Base-by-base conservation (phyloP, 225 moss, liverwort and hornwort genomes). In the Straminergon stramineum region DNA sequence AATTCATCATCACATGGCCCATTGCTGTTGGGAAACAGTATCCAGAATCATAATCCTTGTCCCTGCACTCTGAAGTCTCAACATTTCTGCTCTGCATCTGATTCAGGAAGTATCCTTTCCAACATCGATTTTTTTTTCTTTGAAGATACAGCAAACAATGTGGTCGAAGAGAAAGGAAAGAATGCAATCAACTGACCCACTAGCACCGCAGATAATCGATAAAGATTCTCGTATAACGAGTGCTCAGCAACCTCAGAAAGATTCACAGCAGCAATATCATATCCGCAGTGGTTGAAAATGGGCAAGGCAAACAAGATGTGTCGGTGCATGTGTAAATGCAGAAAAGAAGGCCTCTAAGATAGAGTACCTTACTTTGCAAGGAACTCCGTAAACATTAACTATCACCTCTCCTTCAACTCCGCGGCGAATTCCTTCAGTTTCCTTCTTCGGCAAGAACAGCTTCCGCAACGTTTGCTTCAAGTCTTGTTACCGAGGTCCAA, bases 361-460 rank as follows among this genome's bases (percentile, higher is more conserved):
- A 27, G 12, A 80, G 7, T 7, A 39, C 27, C 26, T 80, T 58
- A 17, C 39, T 39, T 58, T 60, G 80, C 58, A 26, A 39, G 79
- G n/a, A 79, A n/a, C 79, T 37, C 26, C 17, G 17, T 7, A 15
- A 57, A 15, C 26, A 13, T 7, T 27, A n/a, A 27, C 16, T 79
- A 39, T 91, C 27, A 96, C 91, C 96, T 95, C 73, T 94, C 91
- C 83, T 94, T 94, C 79, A 96, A 87, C 92, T 96, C 96, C 8
- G 93, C 89, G 86, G 95, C 96, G 71, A 96, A 96, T 89, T 93
- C 91, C 90, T 93, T 92, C 61, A 96, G 90, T 90, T 96, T 34
- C 92, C 88, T 57, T 86, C 89, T 85, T 89, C 26, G 93, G 95
- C 87, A 96, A 76, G 82, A 93, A 90, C 32, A 93, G 88, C 65